A percentile compares a stretch with the other conserved stretches of the same genome.
Conservation (phyloP, 768 basidiomycete species). For the Multifurca ochricompacta region DNA sequence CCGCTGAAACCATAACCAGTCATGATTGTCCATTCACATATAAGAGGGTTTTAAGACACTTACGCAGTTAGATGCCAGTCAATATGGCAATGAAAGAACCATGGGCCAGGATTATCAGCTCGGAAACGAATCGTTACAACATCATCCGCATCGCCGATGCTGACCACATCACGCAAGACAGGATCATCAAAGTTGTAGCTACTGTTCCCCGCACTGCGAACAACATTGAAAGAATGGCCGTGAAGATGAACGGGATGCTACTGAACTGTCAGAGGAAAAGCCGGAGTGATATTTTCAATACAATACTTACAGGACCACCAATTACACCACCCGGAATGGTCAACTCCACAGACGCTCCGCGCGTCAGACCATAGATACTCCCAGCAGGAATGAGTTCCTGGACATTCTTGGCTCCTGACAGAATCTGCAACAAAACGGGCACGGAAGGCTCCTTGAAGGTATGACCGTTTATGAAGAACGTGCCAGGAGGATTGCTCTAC, state of each 20-base stretch:
- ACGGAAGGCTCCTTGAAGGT: slow-evolving; percentile 1
- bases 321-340: slow-evolving; percentile 6
- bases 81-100: slow-evolving; percentile 28
- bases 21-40: no score
- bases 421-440: slow-evolving; percentile 15
- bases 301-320: slow-evolving; percentile 5
- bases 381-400: slow-evolving; percentile 2
- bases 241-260: slow-evolving; percentile 16
- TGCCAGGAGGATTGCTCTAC: background rate
- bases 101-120: slow-evolving; percentile 26
- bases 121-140: slow-evolving; percentile 24
- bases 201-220: slow-evolving; percentile 16
- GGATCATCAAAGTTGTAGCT: slow-evolving; percentile 21
- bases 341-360: background rate
- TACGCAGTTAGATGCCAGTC: slow-evolving; percentile 23
- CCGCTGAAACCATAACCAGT: background rate
- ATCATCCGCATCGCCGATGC: slow-evolving; percentile 5
- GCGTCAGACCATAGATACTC: slow-evolving; percentile 3
- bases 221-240: slow-evolving; percentile 20
- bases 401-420: slow-evolving; percentile 1
- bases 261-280: background rate
- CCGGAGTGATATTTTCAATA: background rate
- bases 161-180: slow-evolving; percentile 17
- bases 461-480: background rate
- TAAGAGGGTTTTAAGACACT: background rate